Evolutionary conservation across 2,329 filamentous ascomycete species (phyloP).

Genomic region (Pyrenochaeta sp.): DNA sequence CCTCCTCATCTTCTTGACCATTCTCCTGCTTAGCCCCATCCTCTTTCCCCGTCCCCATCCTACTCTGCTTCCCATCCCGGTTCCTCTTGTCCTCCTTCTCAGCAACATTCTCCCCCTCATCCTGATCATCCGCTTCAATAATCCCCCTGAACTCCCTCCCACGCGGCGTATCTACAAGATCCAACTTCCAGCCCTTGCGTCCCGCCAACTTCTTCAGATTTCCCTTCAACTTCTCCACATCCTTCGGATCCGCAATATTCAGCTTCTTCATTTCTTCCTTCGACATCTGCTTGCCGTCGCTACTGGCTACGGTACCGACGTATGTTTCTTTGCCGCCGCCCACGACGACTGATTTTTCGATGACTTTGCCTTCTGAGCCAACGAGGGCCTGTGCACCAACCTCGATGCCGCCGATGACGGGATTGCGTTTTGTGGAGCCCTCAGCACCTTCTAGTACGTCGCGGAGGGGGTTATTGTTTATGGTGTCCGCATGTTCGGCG

Average conservation of each 20-base stretch:
- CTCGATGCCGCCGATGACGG: conserved; percentile 65
- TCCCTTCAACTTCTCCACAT: conserved; percentile 73
- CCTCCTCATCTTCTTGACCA: conserved; percentile 32
- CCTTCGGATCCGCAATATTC: conserved; percentile 67
- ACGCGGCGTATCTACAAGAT: conserved; percentile 75
- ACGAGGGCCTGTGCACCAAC: conserved; percentile 66
- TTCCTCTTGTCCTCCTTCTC: conserved; percentile 45
- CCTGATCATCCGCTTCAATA: conserved; percentile 67
- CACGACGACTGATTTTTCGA: conserved; percentile 62
- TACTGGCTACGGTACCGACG: conserved; percentile 61
- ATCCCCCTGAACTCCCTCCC: conserved; percentile 74
- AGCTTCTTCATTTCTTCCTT: conserved; percentile 74
- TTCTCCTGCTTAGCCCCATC: conserved; percentile 21
- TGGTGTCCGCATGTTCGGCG: conserved; percentile 30
- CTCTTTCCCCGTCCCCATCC: conserved; percentile 21
- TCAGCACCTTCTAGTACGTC: conserved; percentile 41
- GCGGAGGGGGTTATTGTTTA: conserved; percentile 44
- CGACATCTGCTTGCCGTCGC: conserved; percentile 70
- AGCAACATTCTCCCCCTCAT: conserved; percentile 48
- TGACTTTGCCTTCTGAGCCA: conserved; percentile 62
- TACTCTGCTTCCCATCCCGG: conserved; percentile 52
- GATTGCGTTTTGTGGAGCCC: conserved; percentile 47
- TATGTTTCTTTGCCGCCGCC: conserved; percentile 63
- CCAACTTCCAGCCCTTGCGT: conserved; percentile 79
- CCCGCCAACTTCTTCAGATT: conserved; percentile 74